Percentiles rank a stretch among this genome's conserved stretches.
phyloP scores from a whole-genome alignment of 495 filamentous ascomycete genomes.

The Penicillium robsamsonii region DNA sequence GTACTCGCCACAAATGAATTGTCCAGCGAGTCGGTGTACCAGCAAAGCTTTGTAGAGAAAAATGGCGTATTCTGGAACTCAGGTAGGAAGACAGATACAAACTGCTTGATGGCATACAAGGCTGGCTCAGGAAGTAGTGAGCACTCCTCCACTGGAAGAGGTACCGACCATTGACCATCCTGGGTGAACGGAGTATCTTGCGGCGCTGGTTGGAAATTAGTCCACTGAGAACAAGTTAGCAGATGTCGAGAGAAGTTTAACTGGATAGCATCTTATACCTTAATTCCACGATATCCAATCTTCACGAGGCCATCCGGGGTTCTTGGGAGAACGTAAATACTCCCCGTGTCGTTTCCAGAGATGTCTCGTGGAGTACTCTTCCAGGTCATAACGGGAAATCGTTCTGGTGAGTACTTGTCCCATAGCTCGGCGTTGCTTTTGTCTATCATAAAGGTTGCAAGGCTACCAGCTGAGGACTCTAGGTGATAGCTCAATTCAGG shows the following conservation, averaged over 20 bases:
- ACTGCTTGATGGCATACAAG: conserved; percentile 12
- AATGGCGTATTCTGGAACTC: conserved; percentile 18
- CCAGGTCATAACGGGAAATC: conserved; percentile 21
- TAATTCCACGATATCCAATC: conserved; percentile 20
- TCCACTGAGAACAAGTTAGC: conserved; percentile 15
- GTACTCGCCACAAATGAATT: conserved; percentile 20
- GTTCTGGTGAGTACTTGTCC: conserved; percentile 22
- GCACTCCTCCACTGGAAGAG: conserved; percentile 13
- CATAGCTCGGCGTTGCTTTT: conserved; percentile 13
- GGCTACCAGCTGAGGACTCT: conserved; percentile 19
- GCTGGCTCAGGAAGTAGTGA: conserved; percentile 10
- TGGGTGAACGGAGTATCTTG: conserved; percentile 16
- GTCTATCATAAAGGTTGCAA: conserved; percentile 21
- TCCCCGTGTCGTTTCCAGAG: conserved; percentile 18
- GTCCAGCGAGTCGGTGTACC: conserved; percentile 26
- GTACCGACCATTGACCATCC: conserved; percentile 18
- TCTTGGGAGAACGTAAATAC: conserved; percentile 23
- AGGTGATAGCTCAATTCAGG: conserved; percentile 19
- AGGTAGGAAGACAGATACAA: conserved; percentile 18
- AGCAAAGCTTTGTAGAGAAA: conserved; percentile 23
- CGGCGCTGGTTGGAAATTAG: conserved; percentile 20
- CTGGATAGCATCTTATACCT: conserved; percentile 1
- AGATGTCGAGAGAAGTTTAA: background rate
- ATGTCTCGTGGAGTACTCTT: conserved; percentile 15
- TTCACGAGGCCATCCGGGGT: conserved; percentile 19